Base-by-base conservation (phyloP, 2,329 filamentous ascomycete species). In the Ascomycota sp. region DNA sequence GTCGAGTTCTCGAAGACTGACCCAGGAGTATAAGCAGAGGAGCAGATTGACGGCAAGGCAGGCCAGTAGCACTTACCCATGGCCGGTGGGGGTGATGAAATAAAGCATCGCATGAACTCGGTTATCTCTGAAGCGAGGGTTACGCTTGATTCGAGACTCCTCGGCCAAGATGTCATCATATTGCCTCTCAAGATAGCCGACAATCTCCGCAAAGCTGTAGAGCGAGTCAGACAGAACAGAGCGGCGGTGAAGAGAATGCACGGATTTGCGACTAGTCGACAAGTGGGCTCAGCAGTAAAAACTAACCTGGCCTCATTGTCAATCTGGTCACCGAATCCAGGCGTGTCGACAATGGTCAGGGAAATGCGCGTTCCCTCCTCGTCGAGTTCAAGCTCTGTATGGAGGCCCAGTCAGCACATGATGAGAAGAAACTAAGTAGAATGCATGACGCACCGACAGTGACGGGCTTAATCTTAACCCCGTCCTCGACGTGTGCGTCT, bases 101-200 rank as follows among this genome's bases (percentile, higher is more conserved):
- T 98, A 98, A 49, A 98, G 76, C 56, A 98, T 74, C 45, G 84
- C 89, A 54, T 98, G 89, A 33, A 98, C 82, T 64, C 89, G 81
- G 65, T 98, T 95, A 64, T 98, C 89, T 53, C 89, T 77, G 77
- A 98, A 98, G 52, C 89, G 76, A 47, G 89, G 89, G 66, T 98
- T 98, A 83, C 89, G 89, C 80, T 98, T 98, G 69, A 98, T 98
- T 66, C 89, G 82, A 50, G 89, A 95, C 66, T 98, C 89, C 64
- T 95, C 86, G 41, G 89, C 86, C 48, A 98, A 72, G 67, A 98
- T 95, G 56, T 95, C 84, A 60, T 98, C 89, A 60, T 95, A 95
- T 72, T 98, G 86, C 63, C 86, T 75, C 69, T 98, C 89, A 50
- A 98, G 80, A 62, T 92, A 93, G 46, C 84, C 86, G 46, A 92